Evolutionary conservation across 768 basidiomycete genomes (phyloP).

Genomic region (Boletus tylopilopsis): DNA sequence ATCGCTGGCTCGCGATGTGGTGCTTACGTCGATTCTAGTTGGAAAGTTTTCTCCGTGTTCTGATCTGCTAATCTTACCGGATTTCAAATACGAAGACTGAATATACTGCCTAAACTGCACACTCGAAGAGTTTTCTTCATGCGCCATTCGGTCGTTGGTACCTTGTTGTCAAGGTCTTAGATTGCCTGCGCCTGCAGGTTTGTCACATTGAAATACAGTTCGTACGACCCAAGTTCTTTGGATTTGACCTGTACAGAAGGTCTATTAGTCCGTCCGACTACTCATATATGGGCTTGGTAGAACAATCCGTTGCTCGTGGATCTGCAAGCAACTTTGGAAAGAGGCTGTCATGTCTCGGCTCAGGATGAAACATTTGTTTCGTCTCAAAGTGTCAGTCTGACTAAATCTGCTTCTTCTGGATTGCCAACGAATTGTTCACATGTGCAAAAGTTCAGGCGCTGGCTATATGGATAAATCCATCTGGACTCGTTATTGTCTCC

Average conservation of each 20-base stretch:
- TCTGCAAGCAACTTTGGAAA: not conserved
- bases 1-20: not conserved
- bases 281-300: not conserved
- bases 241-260: not conserved
- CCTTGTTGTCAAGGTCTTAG: no score
- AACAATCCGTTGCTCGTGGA: not conserved
- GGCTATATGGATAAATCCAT: not conserved
- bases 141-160: no score
- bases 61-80: constrained; percentile 1
- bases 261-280: not conserved
- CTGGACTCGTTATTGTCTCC: not conserved
- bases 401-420: not conserved
- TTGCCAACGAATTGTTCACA: not conserved
- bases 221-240: not conserved
- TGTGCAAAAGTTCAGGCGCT: constrained; percentile 8
- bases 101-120: no score
- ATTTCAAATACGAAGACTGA: constrained; percentile 12
- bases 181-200: no score
- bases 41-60: not conserved
- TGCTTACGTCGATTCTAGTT: not conserved
- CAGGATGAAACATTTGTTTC: constrained; percentile 21
- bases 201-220: not conserved
- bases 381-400: constrained; percentile 1
- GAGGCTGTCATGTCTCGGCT: not conserved
- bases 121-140: no score